phyloP scores from a whole-genome alignment of 768 basidiomycete species.

The Suillus cothurnatus region DNA sequence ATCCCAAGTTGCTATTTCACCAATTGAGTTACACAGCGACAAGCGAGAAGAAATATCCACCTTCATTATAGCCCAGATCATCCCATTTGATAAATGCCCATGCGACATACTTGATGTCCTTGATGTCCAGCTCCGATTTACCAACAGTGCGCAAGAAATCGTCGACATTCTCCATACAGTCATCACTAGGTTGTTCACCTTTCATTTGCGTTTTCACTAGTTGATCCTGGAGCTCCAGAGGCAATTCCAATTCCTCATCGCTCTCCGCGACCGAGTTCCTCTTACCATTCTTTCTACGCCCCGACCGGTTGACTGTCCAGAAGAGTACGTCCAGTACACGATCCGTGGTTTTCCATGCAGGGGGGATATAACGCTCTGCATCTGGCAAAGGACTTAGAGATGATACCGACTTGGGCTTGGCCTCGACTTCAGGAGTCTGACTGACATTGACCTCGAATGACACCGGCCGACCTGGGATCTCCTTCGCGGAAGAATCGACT shows the following conservation, averaged over 20 bases:
- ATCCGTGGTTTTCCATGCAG: constrained; percentile 86
- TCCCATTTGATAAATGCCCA: constrained; percentile 95
- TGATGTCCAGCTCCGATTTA: constrained; percentile 41
- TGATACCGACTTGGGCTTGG: constrained; percentile 25
- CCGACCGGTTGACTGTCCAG: constrained; percentile 45
- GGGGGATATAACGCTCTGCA: constrained; percentile 75
- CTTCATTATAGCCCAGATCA: constrained; percentile 90
- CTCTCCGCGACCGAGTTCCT: constrained; percentile 20
- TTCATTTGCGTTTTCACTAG: constrained; percentile 46
- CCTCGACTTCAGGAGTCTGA: constrained; percentile 35
- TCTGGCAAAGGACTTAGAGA: constrained; percentile 53
- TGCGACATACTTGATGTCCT: constrained; percentile 62
- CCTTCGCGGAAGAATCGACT: constrained; percentile 28
- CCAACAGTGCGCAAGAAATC: constrained; percentile 47
- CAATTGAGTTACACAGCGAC: constrained; percentile 6
- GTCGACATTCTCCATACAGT: constrained; percentile 58
- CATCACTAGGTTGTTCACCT: constrained; percentile 65
- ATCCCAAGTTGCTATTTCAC: constrained; percentile 82
- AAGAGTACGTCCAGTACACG: constrained; percentile 84
- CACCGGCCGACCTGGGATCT: constrained; percentile 19
- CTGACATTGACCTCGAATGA: constrained; percentile 47
- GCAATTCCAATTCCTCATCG: constrained; percentile 29
- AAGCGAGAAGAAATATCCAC: constrained; percentile 38
- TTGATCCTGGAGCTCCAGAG: constrained; percentile 25
- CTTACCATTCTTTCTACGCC: constrained; percentile 22